Base-by-base conservation (phyloP, 176 grass and related monocot genomes). In the Eleusine indica region DNA sequence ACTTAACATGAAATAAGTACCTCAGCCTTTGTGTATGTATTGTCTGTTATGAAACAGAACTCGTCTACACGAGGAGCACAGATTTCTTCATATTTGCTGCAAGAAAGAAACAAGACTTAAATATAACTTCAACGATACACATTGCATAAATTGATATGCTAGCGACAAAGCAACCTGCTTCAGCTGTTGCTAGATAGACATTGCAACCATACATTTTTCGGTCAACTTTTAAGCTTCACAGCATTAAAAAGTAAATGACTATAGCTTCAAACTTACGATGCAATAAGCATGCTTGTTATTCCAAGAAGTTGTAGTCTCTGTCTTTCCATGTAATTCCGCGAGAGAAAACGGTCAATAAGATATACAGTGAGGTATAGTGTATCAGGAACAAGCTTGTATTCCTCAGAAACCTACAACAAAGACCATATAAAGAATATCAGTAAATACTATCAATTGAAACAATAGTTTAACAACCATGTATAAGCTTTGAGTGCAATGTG, bases 21-120 rank as follows among this genome's bases (percentile, higher is more conserved):
- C 92, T 91, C 87, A 80, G 80, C 53, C 47, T 90, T 92, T 48
- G 72, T 75, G 53, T 94, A 94, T n/a, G 92, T 89, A 82, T 92
- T 94, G 46, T 94, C 92, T 9, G 92, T 94, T 47, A 94, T 94
- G 76, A 92, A 91, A 72, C 92, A 94, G 75, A 94, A 94, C 35
- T 94, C 92, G 51, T 94, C 89, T 12, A 90, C 89, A 62, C 84
- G 82, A 40, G 92, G 92, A 80, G 92, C 89, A 53, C 92, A 90
- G 42, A 94, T 94, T 86, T 94, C 92, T 89, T 94, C 92, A 86
- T 94, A 94, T 56, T 94, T 94, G 2, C 92, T 94, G 77, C 53
- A 67, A 80, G 61, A 25, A 75, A 39, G 29, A 74, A 62, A 13
- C 28, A 46, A 43, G 18, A 39, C 1, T 18, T 65, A 40, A 74